Conservation (phyloP, 2,329 filamentous ascomycete species). For the Xylaria arbuscula region DNA sequence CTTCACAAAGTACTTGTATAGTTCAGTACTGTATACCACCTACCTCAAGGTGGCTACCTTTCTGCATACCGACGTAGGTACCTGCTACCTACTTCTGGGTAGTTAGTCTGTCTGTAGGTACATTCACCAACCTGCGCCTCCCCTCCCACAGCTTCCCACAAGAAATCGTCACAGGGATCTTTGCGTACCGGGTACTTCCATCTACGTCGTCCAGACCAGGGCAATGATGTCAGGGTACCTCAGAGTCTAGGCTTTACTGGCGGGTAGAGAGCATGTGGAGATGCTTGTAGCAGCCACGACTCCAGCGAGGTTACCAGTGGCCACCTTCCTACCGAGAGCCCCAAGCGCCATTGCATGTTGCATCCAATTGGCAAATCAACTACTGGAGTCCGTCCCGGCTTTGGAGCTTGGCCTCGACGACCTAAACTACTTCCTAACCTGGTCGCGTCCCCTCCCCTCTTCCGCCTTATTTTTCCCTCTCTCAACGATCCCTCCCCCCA, state of each 20-base stretch:
- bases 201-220: background rate
- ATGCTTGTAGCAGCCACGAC: constrained; percentile 23
- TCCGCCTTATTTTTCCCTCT: constrained; percentile 37
- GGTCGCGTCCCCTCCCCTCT: constrained; percentile 33
- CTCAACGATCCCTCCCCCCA: constrained; percentile 30
- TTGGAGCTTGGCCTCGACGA: constrained; percentile 36
- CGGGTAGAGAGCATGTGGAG: background rate
- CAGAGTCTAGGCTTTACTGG: background rate
- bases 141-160: background rate
- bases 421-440: constrained; percentile 3
- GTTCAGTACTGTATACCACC: too few species aligned
- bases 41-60: background rate
- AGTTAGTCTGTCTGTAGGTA: background rate
- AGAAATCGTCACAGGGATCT: constrained; percentile 2
- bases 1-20: background rate
- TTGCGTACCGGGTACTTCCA: background rate
- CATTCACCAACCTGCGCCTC: background rate
- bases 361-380: constrained; percentile 40
- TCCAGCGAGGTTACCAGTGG: constrained; percentile 1
- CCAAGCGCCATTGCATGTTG: constrained; percentile 35
- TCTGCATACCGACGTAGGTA: too few species aligned
- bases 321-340: constrained; percentile 21
- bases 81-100: too few species aligned
- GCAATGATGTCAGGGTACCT: constrained; percentile 23
- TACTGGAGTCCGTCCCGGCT: constrained; percentile 34